Evolutionary conservation across 1,284 basidiomycete species (phyloP).

Genomic region (Taiwanofungus camphoratus): DNA sequence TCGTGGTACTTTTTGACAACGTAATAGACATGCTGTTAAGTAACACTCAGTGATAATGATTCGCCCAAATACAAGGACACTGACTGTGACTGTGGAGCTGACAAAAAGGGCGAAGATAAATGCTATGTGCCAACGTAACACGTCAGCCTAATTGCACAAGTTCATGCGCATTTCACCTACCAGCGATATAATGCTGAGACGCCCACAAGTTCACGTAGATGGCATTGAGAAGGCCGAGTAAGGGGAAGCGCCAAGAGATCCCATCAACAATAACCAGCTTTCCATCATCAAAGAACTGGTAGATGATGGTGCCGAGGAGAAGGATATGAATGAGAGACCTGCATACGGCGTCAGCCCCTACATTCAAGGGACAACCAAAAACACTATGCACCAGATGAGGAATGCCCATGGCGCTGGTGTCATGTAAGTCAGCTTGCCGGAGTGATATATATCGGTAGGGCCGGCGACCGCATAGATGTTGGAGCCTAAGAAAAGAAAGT

Average conservation of each 20-base stretch:
- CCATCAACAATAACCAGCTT: conserved; percentile 81
- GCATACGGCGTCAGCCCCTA: conserved; percentile 2
- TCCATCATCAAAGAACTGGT: conserved; percentile 83
- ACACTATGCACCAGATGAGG: conserved; percentile 61
- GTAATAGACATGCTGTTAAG: conserved; percentile 77
- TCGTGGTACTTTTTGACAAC: conserved; percentile 82
- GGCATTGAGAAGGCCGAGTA: conserved; percentile 79
- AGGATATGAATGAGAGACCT: conserved; percentile 84
- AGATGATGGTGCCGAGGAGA: conserved; percentile 82
- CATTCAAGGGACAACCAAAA: too few relatives aligned
- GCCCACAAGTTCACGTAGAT: conserved; percentile 84
- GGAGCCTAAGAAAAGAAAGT: conserved; percentile 79
- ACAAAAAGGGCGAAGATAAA: conserved; percentile 87
- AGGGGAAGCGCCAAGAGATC: conserved; percentile 84
- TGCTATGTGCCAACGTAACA: conserved; percentile 38
- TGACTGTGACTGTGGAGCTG: conserved; percentile 69
- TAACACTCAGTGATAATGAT: conserved; percentile 14
- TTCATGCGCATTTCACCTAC: conserved; percentile 29
- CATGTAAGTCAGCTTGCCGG: conserved; percentile 79
- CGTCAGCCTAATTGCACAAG: conserved; percentile 3
- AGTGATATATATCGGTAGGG: conserved; percentile 62
- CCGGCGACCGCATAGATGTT: conserved; percentile 83
- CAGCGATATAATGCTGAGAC: conserved; percentile 64
- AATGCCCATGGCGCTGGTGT: conserved; percentile 89
- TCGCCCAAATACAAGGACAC: conserved; percentile 14